These are phyloP conservation scores for Ogataea trehaloabstinens DNA, from an alignment of 805 yeast genomes.

Conservation along the genomic window DNA sequence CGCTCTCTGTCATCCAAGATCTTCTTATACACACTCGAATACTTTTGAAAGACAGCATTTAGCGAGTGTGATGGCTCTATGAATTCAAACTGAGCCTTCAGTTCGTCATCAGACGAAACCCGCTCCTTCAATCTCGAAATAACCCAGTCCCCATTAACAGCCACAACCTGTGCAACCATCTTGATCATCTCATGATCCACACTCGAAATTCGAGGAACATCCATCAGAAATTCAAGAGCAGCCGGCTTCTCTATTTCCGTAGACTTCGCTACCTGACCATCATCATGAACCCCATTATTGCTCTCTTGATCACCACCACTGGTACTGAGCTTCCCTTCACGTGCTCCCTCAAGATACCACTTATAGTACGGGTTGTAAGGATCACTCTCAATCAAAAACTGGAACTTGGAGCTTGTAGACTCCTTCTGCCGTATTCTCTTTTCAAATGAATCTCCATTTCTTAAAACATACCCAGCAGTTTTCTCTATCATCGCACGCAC, in stretches of 20 bases:
- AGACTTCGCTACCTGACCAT: constrained; percentile 2
- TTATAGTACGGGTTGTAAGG: constrained; percentile 58
- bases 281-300: neutral
- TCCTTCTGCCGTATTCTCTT: constrained; percentile 49
- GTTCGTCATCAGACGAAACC: constrained; percentile 28
- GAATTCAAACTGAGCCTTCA: constrained; percentile 66
- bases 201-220: constrained; percentile 45
- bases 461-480: constrained; percentile 65
- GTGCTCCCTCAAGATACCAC: constrained; percentile 39
- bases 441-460: constrained; percentile 70
- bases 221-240: constrained; percentile 27
- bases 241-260: constrained; percentile 10
- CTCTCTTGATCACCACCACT: neutral
- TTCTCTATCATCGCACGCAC: constrained; percentile 56
- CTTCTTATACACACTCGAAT: constrained; percentile 54
- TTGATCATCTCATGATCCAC: constrained; percentile 70
- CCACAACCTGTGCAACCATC: constrained; percentile 66
- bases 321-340: constrained; percentile 20
- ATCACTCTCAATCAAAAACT: constrained; percentile 57
- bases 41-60: constrained; percentile 46
- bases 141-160: constrained; percentile 53
- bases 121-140: constrained; percentile 34
- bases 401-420: constrained; percentile 50
- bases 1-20: constrained; percentile 29
- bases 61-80: constrained; percentile 59